phyloP scores from a whole-genome alignment of 2,329 filamentous ascomycete genomes.

The Pseudocercospora cruenta region DNA sequence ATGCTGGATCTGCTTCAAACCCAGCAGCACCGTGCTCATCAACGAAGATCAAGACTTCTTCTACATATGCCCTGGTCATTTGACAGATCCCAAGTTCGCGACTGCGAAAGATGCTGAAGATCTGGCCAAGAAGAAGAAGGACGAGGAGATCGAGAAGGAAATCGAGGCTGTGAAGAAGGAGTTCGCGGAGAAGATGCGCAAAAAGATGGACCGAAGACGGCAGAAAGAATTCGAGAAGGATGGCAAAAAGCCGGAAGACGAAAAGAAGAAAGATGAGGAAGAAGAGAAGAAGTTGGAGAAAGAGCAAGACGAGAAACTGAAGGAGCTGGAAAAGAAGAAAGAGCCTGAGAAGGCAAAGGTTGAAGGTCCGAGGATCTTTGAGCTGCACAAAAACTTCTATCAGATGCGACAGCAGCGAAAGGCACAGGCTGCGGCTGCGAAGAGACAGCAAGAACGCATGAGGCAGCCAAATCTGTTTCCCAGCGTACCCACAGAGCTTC shows the following conservation, averaged over 20 bases:
- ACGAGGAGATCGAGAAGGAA: constrained; percentile 53
- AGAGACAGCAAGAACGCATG: constrained; percentile 77
- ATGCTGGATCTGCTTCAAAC: constrained; percentile 91
- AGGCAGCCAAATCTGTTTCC: constrained; percentile 81
- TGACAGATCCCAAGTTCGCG: constrained; percentile 83
- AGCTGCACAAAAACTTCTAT: constrained; percentile 87
- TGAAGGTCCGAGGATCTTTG: constrained; percentile 78
- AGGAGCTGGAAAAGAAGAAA: constrained; percentile 49
- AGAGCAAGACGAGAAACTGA: constrained; percentile 47
- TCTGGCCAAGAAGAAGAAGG: constrained; percentile 57
- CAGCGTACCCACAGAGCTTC: constrained; percentile 66
- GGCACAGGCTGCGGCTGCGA: constrained; percentile 76
- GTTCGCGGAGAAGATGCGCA: constrained; percentile 53
- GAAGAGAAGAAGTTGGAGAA: constrained; percentile 48
- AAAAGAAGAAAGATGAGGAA: constrained; percentile 72
- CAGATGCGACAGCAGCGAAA: constrained; percentile 81
- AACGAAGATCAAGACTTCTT: constrained; percentile 90
- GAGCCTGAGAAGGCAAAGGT: constrained; percentile 65
- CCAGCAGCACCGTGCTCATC: constrained; percentile 82
- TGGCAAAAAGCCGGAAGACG: constrained; percentile 70
- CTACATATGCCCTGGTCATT: constrained; percentile 81
- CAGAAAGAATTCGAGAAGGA: constrained; percentile 39
- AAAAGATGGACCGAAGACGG: constrained; percentile 46
- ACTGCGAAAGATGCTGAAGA: constrained; percentile 69
- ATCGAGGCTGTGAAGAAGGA: constrained; percentile 55